Evolutionary conservation across 2,329 filamentous ascomycete genomes (phyloP), one percentile per base, ranked within the genome.

Genomic region (Dactylonectria macrodidyma): DNA sequence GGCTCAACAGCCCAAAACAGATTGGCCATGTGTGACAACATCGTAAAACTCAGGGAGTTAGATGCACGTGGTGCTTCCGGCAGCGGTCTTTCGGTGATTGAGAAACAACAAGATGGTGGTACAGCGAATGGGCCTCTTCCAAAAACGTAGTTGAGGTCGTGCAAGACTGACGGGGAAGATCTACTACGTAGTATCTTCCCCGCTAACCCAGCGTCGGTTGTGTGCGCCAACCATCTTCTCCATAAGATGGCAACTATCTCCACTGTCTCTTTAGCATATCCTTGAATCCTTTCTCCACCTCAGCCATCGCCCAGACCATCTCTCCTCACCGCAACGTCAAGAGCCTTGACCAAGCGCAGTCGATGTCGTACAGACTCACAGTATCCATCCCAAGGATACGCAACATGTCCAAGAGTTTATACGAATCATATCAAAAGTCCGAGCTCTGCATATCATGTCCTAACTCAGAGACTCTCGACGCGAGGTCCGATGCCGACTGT

Each of bases 81-180:
- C 48, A 73, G 69, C 70, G 62, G 61, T 59, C 3, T 59, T 62
- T 59, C 51, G 66, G 52, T 66, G 69, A 74, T 62, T 54, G 58
- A 67, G 61, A 68, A 66, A 51, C 59, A 68, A 58, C 52, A 44
- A 62, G 55, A 33, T 66, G 65, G 65, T 68, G 67, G 68, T 63
- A 59, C 67, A 68, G 67, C 47, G 54, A 66, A 64, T 7, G 68
- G 59, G 73, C 75, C 73, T 72, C 68, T 47, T 73, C 70, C 69
- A 66, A 67, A 68, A 63, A 62, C 65, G 60, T 60, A 62, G 38
- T 48, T 65, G 52, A 51, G 69, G 74, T 76, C 56, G 59, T 67
- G 69, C 71, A 75, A 55, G 66, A 70, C 70, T 69, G 72, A 65
- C 70, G 61, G 56, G 46, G 67, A 46, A 60, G 67, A 73, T 74